These are phyloP conservation scores for Ostreobium quekettii DNA, from an alignment of 139 green algal species.

Conservation along the genomic window DNA sequence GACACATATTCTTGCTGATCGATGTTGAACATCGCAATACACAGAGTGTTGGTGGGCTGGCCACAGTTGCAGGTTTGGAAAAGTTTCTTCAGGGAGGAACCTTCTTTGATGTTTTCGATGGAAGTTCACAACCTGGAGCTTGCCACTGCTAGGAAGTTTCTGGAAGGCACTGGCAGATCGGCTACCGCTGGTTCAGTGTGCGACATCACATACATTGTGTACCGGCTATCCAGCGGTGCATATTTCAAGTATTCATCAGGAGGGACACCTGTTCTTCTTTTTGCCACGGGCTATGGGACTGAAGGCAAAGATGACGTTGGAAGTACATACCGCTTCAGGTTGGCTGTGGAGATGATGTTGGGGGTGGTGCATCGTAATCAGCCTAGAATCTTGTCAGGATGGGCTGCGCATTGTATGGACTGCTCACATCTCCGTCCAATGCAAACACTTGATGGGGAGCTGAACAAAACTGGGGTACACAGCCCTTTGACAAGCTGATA, in stretches of 20 bases:
- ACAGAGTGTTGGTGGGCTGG: too few species aligned
- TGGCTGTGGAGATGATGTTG: neutral
- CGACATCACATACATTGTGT: slow-evolving; percentile 53
- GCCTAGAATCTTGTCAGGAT: too few species aligned
- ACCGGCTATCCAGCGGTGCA: slow-evolving; percentile 47
- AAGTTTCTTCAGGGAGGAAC: neutral
- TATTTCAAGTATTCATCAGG: slow-evolving; percentile 65
- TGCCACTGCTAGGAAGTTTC: slow-evolving; percentile 32
- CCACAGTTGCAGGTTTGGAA: too few species aligned
- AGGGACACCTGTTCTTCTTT: slow-evolving; percentile 63
- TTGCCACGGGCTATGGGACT: slow-evolving; percentile 43
- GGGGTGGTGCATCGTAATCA: too few species aligned
- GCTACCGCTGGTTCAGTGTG: slow-evolving; percentile 22
- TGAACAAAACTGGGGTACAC: neutral
- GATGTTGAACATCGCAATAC: too few species aligned
- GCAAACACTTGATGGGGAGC: neutral
- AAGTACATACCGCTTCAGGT: slow-evolving; percentile 40
- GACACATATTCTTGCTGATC: neutral
- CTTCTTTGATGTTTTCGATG: slow-evolving; percentile 8
- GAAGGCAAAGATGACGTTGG: slow-evolving; percentile 49
- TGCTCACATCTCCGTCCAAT: too few species aligned
- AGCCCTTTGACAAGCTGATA: neutral
- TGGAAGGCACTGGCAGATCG: slow-evolving; percentile 22
- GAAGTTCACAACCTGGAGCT: slow-evolving; percentile 18
- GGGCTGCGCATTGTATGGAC: too few species aligned